These are phyloP conservation scores for Emericellopsis terricola DNA, from an alignment of 495 filamentous ascomycete species.

Conservation along the genomic window DNA sequence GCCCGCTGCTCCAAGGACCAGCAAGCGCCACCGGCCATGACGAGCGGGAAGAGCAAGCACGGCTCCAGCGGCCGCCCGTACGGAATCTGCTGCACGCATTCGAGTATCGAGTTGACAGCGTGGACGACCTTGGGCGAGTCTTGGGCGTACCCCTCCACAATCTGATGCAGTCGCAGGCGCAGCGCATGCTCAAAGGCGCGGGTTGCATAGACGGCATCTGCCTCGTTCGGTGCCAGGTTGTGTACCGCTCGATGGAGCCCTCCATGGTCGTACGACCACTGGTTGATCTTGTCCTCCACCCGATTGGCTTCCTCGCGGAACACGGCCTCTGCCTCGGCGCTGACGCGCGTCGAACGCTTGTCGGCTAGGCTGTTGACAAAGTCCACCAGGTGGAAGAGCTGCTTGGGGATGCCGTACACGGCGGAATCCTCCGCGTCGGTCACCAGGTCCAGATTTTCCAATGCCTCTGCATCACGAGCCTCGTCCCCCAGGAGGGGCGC, in stretches of 20 bases:
- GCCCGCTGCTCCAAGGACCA: slow-evolving; percentile 1
- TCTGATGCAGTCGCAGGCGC: slow-evolving; percentile 2
- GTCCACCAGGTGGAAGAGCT: slow-evolving; percentile 3
- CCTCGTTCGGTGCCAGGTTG: background rate
- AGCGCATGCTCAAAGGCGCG: slow-evolving; percentile 2
- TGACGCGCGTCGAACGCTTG: slow-evolving; percentile 1
- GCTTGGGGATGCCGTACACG: slow-evolving; percentile 3
- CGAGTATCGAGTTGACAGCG: slow-evolving; percentile 1
- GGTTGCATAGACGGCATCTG: slow-evolving; percentile 1
- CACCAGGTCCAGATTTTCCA: background rate
- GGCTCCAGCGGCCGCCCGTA: slow-evolving; percentile 2
- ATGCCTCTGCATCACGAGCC: slow-evolving; percentile 1
- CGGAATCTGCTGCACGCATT: slow-evolving; percentile 2
- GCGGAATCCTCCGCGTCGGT: slow-evolving; percentile 1
- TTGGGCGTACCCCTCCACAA: slow-evolving; percentile 1
- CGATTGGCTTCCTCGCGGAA: slow-evolving; percentile 1
- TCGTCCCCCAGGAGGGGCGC: slow-evolving; percentile 2
- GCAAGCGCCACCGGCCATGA: slow-evolving; percentile 2
- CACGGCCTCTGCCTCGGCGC: background rate
- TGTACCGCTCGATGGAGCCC: background rate
- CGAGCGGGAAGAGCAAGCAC: slow-evolving; percentile 1
- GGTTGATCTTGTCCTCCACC: slow-evolving; percentile 2
- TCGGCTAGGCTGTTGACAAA: slow-evolving; percentile 1
- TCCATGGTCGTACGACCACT: slow-evolving; percentile 3
- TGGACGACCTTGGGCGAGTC: background rate